Evolutionary conservation across 164 flowering plant species (phyloP), one percentile per base, ranked within the genome.

Genomic region (Annona squamosa): DNA sequence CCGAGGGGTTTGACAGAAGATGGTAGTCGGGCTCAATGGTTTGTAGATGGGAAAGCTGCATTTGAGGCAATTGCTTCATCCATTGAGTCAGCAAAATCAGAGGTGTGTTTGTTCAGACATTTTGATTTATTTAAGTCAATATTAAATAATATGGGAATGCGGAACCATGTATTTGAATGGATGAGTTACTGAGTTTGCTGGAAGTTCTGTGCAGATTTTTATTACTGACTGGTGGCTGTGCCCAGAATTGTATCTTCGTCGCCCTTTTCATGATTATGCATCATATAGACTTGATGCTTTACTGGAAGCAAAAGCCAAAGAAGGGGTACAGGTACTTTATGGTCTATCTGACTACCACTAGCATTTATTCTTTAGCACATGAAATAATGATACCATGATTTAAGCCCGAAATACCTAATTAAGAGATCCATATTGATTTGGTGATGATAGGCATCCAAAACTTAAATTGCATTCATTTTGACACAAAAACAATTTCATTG

Each of bases 141-240:
- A 17, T 52, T 16, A 64, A 2, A 17, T 46, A 18, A 61, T 59
- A 17, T 59, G 56, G 48, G 26, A 42, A 57, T 16, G 4, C 65
- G 46, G 65, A 3, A 43, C 61, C 44, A 6, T 48, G 9, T 56
- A 44, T 66, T 44, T 5, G 37, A 52, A 42, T 4, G 3, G 37
- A 42, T 56, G 7, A 66, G 48, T 46, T 47, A 10, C 68, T 71
- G 65, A 74, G 68, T 76, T 79, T 74, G 65, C 72, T 74, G 68
- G 63, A 44, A 56, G 71, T 74, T 76, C 63, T 67, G 46, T 88
- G 93, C 93, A 95, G 99, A 88, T 96, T 71, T 96, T 88, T 84
- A 93, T 96, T 76, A 89, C 95, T 87, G 98, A 95, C 68, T 96
- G 99, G 99, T 96, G 99, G 99, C 70, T 96, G 76, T 96, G 98